Base-by-base conservation (phyloP, 1,139 yeast genomes). In the Nakaseomyces delphensis region DNA sequence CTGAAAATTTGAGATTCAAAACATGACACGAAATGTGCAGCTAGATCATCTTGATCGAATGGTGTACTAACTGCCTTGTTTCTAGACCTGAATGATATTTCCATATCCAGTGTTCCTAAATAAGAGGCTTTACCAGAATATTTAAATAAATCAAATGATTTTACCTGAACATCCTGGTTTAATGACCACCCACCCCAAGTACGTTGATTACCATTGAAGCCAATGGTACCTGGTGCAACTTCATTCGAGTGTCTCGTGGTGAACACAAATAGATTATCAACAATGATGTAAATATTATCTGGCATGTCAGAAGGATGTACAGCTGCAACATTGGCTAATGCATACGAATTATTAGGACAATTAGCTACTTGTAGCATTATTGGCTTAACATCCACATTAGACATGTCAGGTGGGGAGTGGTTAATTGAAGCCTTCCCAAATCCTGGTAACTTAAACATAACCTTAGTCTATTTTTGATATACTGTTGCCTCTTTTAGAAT, bases 111-210 rank as follows among this genome's bases (percentile, higher is more conserved):
- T 0, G 85, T 70, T 18, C 95, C 95, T 48, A 91, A 68, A 57
- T 91, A 91, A 0, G 79, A 74, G 46, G 74, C 76, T 42, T 69
- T 76, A 46, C 79, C 77, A 25, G 77, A 73, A 36, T 71, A 68
- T 45, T 68, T 67, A 51, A 74, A 73, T 23, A 79, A 68, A 54
- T 79, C 83, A 57, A 70, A 82, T 2, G 80, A 73, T 43, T 78
- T 77, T 11, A 80, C 85, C 13, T 70, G 60, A 16, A 85, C 77
- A 11, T 68, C 69, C 57, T 84, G 89, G 43, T 78, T 79, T 41
- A 83, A 67, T 0, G 96, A 82, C 82, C 94, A 80, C 27, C 80
- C 83, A 23, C 91, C 95, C 96, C 97, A 91, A 43, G 79, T 77
- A 60, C 99, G 76, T 61, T 84, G 89, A 44, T 84, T 76, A 4